Conservation (phyloP, 768 basidiomycete species). For the Phlebiopsis gigantea region DNA sequence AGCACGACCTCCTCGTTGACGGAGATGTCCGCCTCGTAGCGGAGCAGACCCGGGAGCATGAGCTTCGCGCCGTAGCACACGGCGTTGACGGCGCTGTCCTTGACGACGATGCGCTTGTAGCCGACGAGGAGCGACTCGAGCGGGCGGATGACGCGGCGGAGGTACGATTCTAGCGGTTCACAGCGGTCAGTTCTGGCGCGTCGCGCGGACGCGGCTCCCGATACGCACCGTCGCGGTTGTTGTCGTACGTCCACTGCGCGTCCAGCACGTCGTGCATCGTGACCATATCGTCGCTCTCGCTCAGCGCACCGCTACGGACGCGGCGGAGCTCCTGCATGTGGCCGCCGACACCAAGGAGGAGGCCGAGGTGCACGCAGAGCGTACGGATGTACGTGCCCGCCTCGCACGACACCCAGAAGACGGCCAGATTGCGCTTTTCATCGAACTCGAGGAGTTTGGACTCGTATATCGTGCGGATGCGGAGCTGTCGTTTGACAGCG, state of each 20-base stretch:
- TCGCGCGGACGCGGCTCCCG: not conserved
- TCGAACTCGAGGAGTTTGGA: slow-evolving; percentile 96
- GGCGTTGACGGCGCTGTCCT: slow-evolving; percentile 98
- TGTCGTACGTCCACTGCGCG: slow-evolving; percentile 98
- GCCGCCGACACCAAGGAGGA: slow-evolving; percentile 94
- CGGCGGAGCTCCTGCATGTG: slow-evolving; percentile 99
- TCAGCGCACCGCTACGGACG: slow-evolving; percentile 93
- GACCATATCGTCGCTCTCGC: slow-evolving; percentile 96
- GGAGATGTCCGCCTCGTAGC: slow-evolving; percentile 94
- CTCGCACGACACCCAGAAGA: slow-evolving; percentile 99
- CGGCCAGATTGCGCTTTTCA: slow-evolving; percentile 91
- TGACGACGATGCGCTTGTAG: slow-evolving; percentile 98
- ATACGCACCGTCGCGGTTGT: slow-evolving; percentile 84
- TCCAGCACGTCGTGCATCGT: slow-evolving; percentile 99
- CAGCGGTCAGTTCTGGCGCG: slow-evolving; percentile 10
- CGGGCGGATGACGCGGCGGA: slow-evolving; percentile 91
- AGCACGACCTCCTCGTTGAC: slow-evolving; percentile 94
- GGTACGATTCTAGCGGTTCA: slow-evolving; percentile 87
- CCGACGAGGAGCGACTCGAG: slow-evolving; percentile 91
- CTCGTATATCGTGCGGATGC: slow-evolving; percentile 95
- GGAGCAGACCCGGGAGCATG: slow-evolving; percentile 97
- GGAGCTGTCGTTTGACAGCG: slow-evolving; percentile 96
- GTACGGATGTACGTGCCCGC: slow-evolving; percentile 97
- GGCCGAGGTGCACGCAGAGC: slow-evolving; percentile 93
- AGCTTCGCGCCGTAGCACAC: slow-evolving; percentile 99